These are phyloP conservation scores for Selenicereus undatus DNA, from an alignment of 148 eudicot species.

Conservation along the genomic window DNA sequence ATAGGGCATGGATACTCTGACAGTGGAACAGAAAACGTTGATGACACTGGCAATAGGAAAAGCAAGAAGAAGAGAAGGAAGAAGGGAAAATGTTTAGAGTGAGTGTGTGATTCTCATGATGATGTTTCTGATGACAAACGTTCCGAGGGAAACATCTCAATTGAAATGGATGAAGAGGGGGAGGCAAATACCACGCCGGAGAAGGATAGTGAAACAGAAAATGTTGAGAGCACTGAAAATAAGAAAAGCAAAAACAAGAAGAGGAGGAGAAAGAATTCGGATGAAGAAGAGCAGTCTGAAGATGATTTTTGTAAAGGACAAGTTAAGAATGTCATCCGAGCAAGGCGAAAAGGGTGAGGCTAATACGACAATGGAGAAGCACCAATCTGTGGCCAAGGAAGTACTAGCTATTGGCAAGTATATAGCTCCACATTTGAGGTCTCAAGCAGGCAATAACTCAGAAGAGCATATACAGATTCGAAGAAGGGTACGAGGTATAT, in stretches of 20 bases:
- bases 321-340: slow-evolving; percentile 19
- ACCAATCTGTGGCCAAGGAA: slow-evolving; percentile 16
- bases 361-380: slow-evolving; percentile 21
- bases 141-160: slow-evolving; percentile 21
- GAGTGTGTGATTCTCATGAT: slow-evolving; percentile 17
- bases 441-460: slow-evolving; percentile 43
- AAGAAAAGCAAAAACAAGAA: slow-evolving; percentile 16
- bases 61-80: slow-evolving; percentile 34
- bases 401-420: slow-evolving; percentile 38
- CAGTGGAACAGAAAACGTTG: slow-evolving; percentile 13
- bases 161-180: slow-evolving; percentile 28
- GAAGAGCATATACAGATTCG: slow-evolving; percentile 61
- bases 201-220: slow-evolving; percentile 24
- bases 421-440: slow-evolving; percentile 80
- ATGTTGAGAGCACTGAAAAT: slow-evolving; percentile 17
- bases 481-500: slow-evolving; percentile 67
- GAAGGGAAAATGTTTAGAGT: slow-evolving; percentile 22
- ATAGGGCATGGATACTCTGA: slow-evolving; percentile 24
- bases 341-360: slow-evolving; percentile 24
- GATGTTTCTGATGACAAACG: slow-evolving; percentile 19
- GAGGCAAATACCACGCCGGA: slow-evolving; percentile 20
- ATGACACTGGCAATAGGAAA: slow-evolving; percentile 25
- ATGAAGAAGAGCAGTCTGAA: slow-evolving; percentile 21
- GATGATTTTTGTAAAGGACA: slow-evolving; percentile 12
- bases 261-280: slow-evolving; percentile 27